Percentiles rank a stretch among this genome's conserved stretches.
Conservation (phyloP, 371 early-diverging fungal species). For the Mortierella sp. region DNA sequence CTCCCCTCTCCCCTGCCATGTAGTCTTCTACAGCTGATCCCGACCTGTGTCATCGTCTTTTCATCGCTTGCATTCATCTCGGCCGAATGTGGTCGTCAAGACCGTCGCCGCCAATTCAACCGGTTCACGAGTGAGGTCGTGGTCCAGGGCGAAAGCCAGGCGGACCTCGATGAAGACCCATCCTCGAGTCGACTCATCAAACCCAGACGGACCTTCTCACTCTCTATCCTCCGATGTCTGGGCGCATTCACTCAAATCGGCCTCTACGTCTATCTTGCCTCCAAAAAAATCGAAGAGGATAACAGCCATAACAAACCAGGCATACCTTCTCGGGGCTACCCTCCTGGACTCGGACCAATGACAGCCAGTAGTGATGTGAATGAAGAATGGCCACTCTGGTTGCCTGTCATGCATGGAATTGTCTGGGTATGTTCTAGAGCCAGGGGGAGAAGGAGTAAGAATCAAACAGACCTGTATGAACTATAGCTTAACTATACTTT, state of each 20-base stretch:
- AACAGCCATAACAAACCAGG: constrained; percentile 9
- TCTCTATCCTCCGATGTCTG: constrained; percentile 37
- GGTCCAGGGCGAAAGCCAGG: constrained; percentile 39
- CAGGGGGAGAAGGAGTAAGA: too few species aligned
- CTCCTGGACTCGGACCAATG: background rate
- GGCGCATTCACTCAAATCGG: constrained; percentile 45
- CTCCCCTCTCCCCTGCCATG: background rate
- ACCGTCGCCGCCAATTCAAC: constrained; percentile 46
- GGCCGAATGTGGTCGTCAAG: constrained; percentile 50
- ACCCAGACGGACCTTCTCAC: constrained; percentile 42
- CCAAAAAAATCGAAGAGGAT: constrained; percentile 26
- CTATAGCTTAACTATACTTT: too few species aligned
- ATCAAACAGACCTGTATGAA: too few species aligned
- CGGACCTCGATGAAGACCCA: constrained; percentile 24
- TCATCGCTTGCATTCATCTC: constrained; percentile 50
- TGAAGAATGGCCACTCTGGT: constrained; percentile 50
- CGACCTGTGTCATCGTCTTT: constrained; percentile 50
- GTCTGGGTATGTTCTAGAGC: constrained; percentile 31
- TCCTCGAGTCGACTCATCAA: constrained; percentile 30
- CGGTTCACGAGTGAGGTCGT: constrained; percentile 51
- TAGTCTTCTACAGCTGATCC: constrained; percentile 46
- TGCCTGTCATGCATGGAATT: constrained; percentile 54
- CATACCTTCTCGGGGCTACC: background rate
- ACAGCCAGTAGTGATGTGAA: constrained; percentile 14
- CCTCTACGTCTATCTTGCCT: constrained; percentile 33